A percentile compares a stretch with the other conserved stretches of the same genome.
These are phyloP conservation scores for Taxawa tesnikishii DNA, from an alignment of 2,329 filamentous ascomycete genomes.

Conservation along the genomic window DNA sequence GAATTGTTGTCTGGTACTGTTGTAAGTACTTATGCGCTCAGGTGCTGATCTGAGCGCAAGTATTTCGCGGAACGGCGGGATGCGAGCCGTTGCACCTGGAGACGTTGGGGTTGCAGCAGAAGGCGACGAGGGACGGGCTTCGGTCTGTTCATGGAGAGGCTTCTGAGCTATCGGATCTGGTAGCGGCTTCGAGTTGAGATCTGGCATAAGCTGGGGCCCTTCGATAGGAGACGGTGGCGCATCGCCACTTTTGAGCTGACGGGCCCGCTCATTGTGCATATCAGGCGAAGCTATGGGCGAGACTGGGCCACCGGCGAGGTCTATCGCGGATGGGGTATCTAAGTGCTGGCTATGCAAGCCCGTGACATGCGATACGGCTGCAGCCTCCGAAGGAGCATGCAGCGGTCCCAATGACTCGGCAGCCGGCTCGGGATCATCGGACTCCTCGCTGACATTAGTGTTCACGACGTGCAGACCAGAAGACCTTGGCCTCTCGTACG, in stretches of 20 bases:
- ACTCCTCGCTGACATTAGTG: conserved; percentile 19
- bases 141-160: no score
- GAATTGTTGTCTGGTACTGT: conserved; percentile 59
- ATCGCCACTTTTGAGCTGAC: background rate
- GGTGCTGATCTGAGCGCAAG: conserved; percentile 51
- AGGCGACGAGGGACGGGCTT: background rate
- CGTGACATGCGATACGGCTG: no score
- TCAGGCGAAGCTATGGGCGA: background rate
- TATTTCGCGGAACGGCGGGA: conserved; percentile 64
- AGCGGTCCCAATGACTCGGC: background rate
- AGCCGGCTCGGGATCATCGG: no score
- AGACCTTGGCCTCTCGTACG: conserved; percentile 18
- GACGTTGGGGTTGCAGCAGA: background rate
- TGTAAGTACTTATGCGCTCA: conserved; percentile 63
- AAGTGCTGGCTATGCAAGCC: no score
- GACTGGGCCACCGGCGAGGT: background rate
- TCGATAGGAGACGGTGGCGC: background rate
- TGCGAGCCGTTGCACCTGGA: conserved; percentile 17
- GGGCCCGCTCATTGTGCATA: background rate
- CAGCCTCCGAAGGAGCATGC: background rate
- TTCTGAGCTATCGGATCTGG: no score
- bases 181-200: no score
- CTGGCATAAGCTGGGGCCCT: no score
- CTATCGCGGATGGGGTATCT: no score
- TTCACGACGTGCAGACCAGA: conserved; percentile 31